A percentile compares a stretch with the other conserved stretches of the same genome.
Evolutionary conservation across 805 yeast genomes (phyloP).

Genomic region (Candida succiphila): DNA sequence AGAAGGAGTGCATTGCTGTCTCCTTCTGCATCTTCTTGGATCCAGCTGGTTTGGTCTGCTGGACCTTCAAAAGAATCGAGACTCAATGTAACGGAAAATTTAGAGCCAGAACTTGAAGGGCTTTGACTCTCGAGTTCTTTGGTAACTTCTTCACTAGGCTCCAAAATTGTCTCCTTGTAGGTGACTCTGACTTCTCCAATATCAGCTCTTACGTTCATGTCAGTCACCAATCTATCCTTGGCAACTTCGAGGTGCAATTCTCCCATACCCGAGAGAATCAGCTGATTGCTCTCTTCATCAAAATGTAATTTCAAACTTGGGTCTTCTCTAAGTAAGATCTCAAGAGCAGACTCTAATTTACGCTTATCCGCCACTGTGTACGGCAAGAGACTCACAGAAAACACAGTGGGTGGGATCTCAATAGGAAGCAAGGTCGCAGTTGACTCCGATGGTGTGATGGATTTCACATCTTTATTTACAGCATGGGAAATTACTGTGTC

Average conservation of each 20-base stretch:
- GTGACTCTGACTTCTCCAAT: constrained; percentile 84
- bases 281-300: constrained; percentile 85
- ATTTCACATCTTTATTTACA: constrained; percentile 29
- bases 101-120: constrained; percentile 1
- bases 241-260: constrained; percentile 91
- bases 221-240: constrained; percentile 65
- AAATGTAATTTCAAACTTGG: constrained; percentile 68
- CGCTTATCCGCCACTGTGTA: constrained; percentile 71
- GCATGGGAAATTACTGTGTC: constrained; percentile 73
- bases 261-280: constrained; percentile 92
- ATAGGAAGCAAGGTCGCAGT: constrained; percentile 61
- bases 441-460: constrained; percentile 25
- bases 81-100: constrained; percentile 15
- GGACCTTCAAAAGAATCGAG: constrained; percentile 24
- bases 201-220: constrained; percentile 72
- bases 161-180: constrained; percentile 59
- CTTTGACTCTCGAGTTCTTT: constrained; percentile 4
- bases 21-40: constrained; percentile 29
- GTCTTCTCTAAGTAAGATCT: constrained; percentile 69
- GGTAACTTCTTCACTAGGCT: constrained; percentile 13
- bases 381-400: constrained; percentile 79
- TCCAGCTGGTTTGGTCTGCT: constrained; percentile 16
- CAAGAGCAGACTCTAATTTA: constrained; percentile 60
- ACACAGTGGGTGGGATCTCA: constrained; percentile 84
- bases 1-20: constrained; percentile 24